Evolutionary conservation across 2,329 filamentous ascomycete genomes (phyloP).

Genomic region (Aureobasidium lini): DNA sequence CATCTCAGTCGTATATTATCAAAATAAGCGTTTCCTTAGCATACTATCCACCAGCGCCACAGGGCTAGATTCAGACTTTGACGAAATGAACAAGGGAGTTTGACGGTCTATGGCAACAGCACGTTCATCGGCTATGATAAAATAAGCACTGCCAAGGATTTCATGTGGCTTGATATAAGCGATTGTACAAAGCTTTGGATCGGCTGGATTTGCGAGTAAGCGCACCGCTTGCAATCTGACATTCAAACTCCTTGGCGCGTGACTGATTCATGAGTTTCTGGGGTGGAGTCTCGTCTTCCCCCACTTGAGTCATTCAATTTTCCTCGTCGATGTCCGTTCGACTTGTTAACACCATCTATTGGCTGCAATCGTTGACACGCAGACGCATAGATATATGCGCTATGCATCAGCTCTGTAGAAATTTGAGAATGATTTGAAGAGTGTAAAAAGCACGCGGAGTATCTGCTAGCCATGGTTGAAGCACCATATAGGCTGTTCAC

Average conservation of each 20-base stretch:
- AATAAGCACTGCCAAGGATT: conserved; percentile 7
- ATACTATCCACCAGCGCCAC: conserved; percentile 2
- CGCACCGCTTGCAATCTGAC: not conserved
- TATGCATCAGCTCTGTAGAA: not conserved
- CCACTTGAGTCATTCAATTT: not conserved
- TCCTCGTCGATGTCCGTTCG: not conserved
- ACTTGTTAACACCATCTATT: not conserved
- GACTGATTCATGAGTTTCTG: not conserved
- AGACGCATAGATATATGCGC: not conserved
- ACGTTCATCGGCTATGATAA: not conserved
- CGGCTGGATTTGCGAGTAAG: not conserved
- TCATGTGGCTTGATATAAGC: not conserved
- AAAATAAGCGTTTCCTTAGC: not conserved
- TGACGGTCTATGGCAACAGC: not conserved
- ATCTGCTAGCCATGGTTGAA: conserved; percentile 4
- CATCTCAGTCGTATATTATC: not conserved
- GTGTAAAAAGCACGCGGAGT: conserved; percentile 1
- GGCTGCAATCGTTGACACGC: not conserved
- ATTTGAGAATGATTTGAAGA: not conserved
- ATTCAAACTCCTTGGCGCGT: not conserved
- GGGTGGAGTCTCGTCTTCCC: not conserved
- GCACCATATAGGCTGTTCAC: not conserved
- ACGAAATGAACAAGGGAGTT: conserved; percentile 2
- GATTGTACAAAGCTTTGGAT: conserved; percentile 3
- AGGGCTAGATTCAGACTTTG: conserved; percentile 1